phyloP scores from a whole-genome alignment of 2,329 filamentous ascomycete species.

The Colletotrichum sp. region DNA sequence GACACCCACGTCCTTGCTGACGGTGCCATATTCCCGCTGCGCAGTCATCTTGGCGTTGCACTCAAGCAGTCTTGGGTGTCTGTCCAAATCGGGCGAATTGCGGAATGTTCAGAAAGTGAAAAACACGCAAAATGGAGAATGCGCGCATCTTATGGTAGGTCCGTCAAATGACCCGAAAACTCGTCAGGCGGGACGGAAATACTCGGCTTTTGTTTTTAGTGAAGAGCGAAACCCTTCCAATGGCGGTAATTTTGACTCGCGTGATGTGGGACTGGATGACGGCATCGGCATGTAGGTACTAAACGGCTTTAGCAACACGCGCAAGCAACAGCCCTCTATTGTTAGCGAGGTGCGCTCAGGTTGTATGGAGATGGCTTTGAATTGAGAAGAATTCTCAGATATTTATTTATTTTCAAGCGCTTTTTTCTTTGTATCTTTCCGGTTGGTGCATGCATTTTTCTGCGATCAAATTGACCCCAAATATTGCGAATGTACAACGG shows the following conservation, averaged over 20 bases:
- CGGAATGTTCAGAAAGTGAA: background rate
- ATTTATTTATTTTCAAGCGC: background rate
- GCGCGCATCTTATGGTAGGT: background rate
- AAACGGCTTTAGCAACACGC: background rate
- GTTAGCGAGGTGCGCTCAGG: background rate
- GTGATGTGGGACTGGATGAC: slow-evolving; percentile 4
- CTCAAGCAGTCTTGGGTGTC: background rate
- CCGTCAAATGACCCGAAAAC: background rate
- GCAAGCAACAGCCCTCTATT: background rate
- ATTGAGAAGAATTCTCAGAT: background rate
- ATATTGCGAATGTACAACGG: background rate
- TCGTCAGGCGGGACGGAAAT: background rate
- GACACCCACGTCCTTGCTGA: background rate
- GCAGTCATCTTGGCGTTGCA: background rate
- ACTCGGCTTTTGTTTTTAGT: background rate
- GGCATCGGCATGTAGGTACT: background rate
- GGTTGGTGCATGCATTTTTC: background rate
- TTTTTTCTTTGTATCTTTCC: background rate
- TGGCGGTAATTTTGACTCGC: background rate
- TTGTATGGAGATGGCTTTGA: background rate
- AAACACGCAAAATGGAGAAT: background rate
- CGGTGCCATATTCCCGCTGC: background rate
- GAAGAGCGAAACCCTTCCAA: background rate
- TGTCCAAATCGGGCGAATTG: background rate
- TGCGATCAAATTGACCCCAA: background rate